These are phyloP conservation scores for Fusarium sp. DNA, from an alignment of 2,329 filamentous ascomycete genomes.

Conservation along the genomic window DNA sequence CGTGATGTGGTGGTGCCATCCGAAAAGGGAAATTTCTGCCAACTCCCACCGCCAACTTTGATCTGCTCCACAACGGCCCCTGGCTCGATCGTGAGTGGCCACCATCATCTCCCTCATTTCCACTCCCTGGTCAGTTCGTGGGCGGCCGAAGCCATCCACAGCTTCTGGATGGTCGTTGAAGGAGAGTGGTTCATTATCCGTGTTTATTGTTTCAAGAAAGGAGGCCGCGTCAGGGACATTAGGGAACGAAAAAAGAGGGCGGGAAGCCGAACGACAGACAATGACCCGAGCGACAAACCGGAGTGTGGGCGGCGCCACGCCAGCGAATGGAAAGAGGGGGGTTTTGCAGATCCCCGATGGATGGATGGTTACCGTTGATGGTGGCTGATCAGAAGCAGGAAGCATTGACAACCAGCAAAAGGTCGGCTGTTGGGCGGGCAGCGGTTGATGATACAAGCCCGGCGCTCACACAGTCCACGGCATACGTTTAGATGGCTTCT, in stretches of 20 bases:
- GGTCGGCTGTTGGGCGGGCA: neutral
- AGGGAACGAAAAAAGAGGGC: neutral
- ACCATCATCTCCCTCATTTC: constrained; percentile 29
- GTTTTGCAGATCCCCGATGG: constrained; percentile 1
- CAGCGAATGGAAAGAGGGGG: constrained; percentile 21
- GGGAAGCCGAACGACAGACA: constrained; percentile 2
- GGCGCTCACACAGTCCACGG: constrained; percentile 2
- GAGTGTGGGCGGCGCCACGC: constrained; percentile 27
- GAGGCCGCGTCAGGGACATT: constrained; percentile 25
- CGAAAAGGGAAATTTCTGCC: constrained; percentile 15
- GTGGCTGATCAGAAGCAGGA: constrained; percentile 2
- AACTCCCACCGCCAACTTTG: neutral
- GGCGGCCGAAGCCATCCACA: neutral
- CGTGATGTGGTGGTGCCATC: neutral
- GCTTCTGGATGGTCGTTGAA: neutral
- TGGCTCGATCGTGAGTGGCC: constrained; percentile 23
- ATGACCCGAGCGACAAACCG: constrained; percentile 16
- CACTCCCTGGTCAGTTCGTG: constrained; percentile 9
- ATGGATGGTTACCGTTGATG: constrained; percentile 13
- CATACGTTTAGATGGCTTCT: constrained; percentile 16
- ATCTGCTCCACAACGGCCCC: constrained; percentile 2
- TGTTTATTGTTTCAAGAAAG: constrained; percentile 34
- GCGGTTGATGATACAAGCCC: neutral
- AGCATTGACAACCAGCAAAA: neutral
- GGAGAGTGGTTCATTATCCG: constrained; percentile 22